Conservation (phyloP, 2,329 filamentous ascomycete genomes). For the Neonectria hederae region DNA sequence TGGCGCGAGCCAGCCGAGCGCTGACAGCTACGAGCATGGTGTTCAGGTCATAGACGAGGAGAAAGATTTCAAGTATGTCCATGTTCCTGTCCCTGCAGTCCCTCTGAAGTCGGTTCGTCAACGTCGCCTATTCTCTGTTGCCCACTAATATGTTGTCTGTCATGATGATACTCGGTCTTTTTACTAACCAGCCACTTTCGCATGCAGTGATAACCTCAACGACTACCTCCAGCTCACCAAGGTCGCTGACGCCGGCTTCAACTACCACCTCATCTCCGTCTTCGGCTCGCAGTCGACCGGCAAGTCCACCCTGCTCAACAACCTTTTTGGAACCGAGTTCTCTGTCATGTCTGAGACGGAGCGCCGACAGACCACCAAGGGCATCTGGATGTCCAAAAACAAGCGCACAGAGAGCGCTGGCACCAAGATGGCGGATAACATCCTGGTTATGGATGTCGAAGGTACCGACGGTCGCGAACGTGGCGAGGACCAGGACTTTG, state of each 20-base stretch:
- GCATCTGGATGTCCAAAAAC: constrained; percentile 99
- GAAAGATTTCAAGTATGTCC: constrained; percentile 92
- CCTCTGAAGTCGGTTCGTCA: neutral
- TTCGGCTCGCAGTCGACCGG: constrained; percentile 99
- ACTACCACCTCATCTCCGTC: constrained; percentile 98
- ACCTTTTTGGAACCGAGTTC: constrained; percentile 95
- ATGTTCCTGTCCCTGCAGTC: neutral
- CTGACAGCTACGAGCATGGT: constrained; percentile 84
- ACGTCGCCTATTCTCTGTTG: constrained; percentile 7
- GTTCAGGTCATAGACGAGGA: constrained; percentile 93
- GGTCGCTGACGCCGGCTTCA: constrained; percentile 91
- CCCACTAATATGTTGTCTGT: constrained; percentile 20
- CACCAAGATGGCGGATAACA: constrained; percentile 89
- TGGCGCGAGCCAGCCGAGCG: constrained; percentile 69
- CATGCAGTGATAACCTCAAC: constrained; percentile 74
- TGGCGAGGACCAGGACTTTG: constrained; percentile 98
- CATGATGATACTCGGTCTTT: constrained; percentile 12
- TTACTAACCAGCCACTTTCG: constrained; percentile 20
- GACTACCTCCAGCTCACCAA: constrained; percentile 83
- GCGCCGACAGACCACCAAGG: constrained; percentile 95
- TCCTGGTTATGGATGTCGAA: constrained; percentile 99
- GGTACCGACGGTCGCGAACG: constrained; percentile 96
- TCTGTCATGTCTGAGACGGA: constrained; percentile 97
- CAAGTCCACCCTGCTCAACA: constrained; percentile 95
- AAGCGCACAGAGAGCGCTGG: constrained; percentile 68